phyloP scores from a whole-genome alignment of 768 basidiomycete genomes.

The Mycena venus region DNA sequence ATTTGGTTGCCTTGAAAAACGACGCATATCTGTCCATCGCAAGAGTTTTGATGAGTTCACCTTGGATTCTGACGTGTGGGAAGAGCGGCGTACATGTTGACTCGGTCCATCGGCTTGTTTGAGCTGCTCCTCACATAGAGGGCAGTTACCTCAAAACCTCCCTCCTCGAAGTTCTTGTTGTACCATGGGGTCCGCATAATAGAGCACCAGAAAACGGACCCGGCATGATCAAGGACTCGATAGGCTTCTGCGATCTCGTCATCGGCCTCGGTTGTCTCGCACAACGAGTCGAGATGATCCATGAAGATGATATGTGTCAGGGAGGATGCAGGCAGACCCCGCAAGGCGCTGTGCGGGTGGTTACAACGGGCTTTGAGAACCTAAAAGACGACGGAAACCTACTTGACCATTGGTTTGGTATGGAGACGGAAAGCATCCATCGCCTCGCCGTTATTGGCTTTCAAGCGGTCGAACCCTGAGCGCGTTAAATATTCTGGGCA shows the following conservation, averaged over 20 bases:
- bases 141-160: slow-evolving; percentile 55
- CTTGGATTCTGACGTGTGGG: not conserved
- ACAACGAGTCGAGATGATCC: slow-evolving; percentile 69
- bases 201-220: slow-evolving; percentile 68
- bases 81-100: slow-evolving; percentile 64
- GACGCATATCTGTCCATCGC: slow-evolving; percentile 6
- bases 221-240: slow-evolving; percentile 60
- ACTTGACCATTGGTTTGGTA: slow-evolving; percentile 79
- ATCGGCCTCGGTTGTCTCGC: slow-evolving; percentile 57
- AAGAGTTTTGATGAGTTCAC: not conserved
- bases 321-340: slow-evolving; percentile 39
- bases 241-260: slow-evolving; percentile 62
- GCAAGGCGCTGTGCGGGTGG: slow-evolving; percentile 41
- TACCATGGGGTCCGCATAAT: slow-evolving; percentile 71
- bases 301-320: slow-evolving; percentile 70
- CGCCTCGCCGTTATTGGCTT: slow-evolving; percentile 55
- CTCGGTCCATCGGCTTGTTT: slow-evolving; percentile 61
- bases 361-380: not conserved
- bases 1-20: slow-evolving; percentile 48
- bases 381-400: not conserved
- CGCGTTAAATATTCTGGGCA: slow-evolving; percentile 76
- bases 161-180: slow-evolving; percentile 57
- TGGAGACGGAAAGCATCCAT: slow-evolving; percentile 74
- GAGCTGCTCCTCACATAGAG: slow-evolving; percentile 55
- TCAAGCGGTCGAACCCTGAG: slow-evolving; percentile 68